Conservation (phyloP, 306 rosid species). For the Lotus japonicus region DNA sequence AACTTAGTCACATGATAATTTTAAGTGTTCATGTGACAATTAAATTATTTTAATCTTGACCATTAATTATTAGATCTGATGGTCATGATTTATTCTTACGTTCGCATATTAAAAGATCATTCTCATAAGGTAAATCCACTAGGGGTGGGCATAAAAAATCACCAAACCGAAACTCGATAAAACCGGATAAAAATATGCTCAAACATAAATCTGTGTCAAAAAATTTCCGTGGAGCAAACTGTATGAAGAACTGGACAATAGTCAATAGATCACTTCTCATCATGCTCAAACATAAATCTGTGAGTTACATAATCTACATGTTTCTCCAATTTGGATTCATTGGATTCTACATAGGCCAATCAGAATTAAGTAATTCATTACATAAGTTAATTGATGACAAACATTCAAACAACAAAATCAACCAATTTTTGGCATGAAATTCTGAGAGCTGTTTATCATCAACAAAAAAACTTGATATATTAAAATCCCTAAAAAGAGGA, state of each 20-base stretch:
- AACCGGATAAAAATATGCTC: too few relatives aligned
- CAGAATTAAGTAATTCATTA: too few relatives aligned
- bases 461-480: not conserved
- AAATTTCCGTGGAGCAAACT: not conserved
- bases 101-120: too few relatives aligned
- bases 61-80: too few relatives aligned
- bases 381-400: too few relatives aligned
- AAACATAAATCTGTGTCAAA: constrained; percentile 11
- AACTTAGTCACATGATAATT: too few relatives aligned
- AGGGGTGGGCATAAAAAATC: too few relatives aligned
- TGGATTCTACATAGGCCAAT: constrained; percentile 10
- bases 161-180: too few relatives aligned
- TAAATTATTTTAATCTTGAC: too few relatives aligned
- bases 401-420: not conserved
- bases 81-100: too few relatives aligned
- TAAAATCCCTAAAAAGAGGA: not conserved
- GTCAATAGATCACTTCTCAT: not conserved
- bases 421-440: not conserved
- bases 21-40: too few relatives aligned
- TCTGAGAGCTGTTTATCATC: not conserved
- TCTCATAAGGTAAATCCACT: too few relatives aligned
- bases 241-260: not conserved
- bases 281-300: not conserved
- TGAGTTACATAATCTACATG: not conserved
- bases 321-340: not conserved